A percentile compares a stretch with the other conserved stretches of the same genome.
phyloP scores from a whole-genome alignment of 1,284 basidiomycete genomes.

The Cystobasidium slooffiae region DNA sequence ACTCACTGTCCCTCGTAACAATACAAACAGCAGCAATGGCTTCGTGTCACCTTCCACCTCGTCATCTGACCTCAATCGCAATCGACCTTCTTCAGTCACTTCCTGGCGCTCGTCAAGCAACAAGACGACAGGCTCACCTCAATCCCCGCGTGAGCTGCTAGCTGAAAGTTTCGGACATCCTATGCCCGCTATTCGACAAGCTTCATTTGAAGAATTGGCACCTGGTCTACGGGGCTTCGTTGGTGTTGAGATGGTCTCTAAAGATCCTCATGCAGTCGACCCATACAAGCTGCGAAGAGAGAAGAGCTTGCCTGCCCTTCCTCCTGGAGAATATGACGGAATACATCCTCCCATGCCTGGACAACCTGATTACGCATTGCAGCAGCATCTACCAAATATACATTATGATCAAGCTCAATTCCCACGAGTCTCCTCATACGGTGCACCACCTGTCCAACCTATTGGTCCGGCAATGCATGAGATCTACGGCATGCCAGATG shows the following conservation, averaged over 20 bases:
- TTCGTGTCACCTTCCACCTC: slow-evolving; percentile 39
- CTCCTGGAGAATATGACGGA: slow-evolving; percentile 15
- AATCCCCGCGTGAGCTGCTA: slow-evolving; percentile 24
- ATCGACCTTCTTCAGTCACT: slow-evolving; percentile 34
- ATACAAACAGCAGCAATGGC: slow-evolving; percentile 39
- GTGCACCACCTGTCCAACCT: neutral
- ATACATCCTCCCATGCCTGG: neutral
- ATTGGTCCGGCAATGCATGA: neutral
- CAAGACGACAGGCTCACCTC: slow-evolving; percentile 32
- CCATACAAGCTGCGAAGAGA: slow-evolving; percentile 19
- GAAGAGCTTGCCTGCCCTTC: slow-evolving; percentile 41
- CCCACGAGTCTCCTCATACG: neutral
- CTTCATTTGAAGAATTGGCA: slow-evolving; percentile 15
- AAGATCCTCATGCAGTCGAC: slow-evolving; percentile 12
- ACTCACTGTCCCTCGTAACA: slow-evolving; percentile 29
- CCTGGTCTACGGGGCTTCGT: slow-evolving; percentile 9
- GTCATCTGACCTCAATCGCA: slow-evolving; percentile 36
- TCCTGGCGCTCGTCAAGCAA: slow-evolving; percentile 41
- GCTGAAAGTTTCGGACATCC: slow-evolving; percentile 19
- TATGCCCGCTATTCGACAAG: slow-evolving; percentile 28
- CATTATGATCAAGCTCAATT: neutral
- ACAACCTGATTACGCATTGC: neutral
- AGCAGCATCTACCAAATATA: neutral
- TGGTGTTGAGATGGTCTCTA: slow-evolving; percentile 19
- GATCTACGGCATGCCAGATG: neutral